Percentiles rank a stretch among this genome's conserved stretches.
Evolutionary conservation across 768 basidiomycete genomes (phyloP).

Genomic region (Mycena indigotica): DNA sequence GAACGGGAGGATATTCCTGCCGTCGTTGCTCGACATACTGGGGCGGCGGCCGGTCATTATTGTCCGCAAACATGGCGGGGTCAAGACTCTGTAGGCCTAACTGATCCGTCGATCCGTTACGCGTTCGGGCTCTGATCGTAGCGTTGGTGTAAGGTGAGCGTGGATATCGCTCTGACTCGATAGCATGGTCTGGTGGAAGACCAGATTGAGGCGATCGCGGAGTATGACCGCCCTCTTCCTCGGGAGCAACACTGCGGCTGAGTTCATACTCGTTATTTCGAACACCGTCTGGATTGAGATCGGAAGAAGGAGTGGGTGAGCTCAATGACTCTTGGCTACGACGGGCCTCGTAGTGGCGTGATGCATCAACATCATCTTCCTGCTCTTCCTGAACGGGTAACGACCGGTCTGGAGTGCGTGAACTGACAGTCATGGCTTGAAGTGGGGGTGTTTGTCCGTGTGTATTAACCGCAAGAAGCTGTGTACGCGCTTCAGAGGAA

Average conservation of each 20-base stretch:
- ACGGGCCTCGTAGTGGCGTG: constrained; percentile 32
- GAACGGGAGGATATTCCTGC: constrained; percentile 38
- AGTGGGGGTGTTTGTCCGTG: constrained; percentile 55
- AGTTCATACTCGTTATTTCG: constrained; percentile 47
- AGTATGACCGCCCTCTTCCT: constrained; percentile 61
- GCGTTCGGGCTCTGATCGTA: constrained; percentile 50
- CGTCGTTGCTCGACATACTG: constrained; percentile 33
- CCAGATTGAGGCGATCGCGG: constrained; percentile 67
- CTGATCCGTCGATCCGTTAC: constrained; percentile 63
- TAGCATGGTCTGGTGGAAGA: constrained; percentile 51
- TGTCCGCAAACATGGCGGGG: constrained; percentile 51
- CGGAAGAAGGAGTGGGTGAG: constrained; percentile 58
- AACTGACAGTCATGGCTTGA: constrained; percentile 45
- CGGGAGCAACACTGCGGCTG: constrained; percentile 41
- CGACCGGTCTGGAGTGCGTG: constrained; percentile 70
- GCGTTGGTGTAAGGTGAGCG: constrained; percentile 34
- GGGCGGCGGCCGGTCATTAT: constrained; percentile 31
- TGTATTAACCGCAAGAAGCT: constrained; percentile 11
- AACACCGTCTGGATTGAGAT: constrained; percentile 51
- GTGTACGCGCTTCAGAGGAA: constrained; percentile 14
- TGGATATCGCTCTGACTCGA: constrained; percentile 27
- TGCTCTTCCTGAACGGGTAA: constrained; percentile 77
- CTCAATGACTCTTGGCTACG: constrained; percentile 36
- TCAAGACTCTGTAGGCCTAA: constrained; percentile 63
- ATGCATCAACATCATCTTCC: constrained; percentile 54